Evolutionary conservation across 192 early-diverging fungal species (phyloP), one percentile per base, ranked within the genome.

Genomic region (Chytriomyces sp.): DNA sequence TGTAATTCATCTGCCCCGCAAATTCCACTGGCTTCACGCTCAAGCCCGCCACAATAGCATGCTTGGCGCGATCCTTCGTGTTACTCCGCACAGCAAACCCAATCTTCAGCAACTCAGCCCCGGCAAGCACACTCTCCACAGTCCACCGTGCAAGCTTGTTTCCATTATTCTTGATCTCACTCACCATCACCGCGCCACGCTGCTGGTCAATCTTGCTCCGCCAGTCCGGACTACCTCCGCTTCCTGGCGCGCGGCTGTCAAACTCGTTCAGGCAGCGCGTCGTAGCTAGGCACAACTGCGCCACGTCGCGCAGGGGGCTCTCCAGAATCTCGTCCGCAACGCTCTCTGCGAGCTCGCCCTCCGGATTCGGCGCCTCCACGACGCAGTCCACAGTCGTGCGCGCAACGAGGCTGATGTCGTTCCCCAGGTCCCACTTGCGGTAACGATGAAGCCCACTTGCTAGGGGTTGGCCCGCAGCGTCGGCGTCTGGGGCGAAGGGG

Each of bases 151-250:
- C 90, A 33, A 99, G 85, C 77, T 97, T 96, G 82, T 91, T 90
- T 66, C 89, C 87, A 87, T 99, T 98, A 84, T 98, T 99, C 84
- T 93, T 96, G 87, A 96, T 94, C 76, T 98, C 97, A 32, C 93
- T 94, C 0, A 95, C 95, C 64, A 98, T 93, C 31, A 98, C 93
- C 52, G 96, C 96, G 70, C 94, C 97, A 66, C 96, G 90, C 79
- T 96, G 93, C 32, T 92, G 82, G 81, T 99, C 96, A 33, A 99
- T 85, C 77, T 92, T 95, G 78, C 92, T 81, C 72, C 93, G 87
- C 97, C 97, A 99, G 80, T 96, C 92, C 31, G 96, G 89, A 7
- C 93, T 92, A 55, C 91, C 91, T 39, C 93, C 94, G 54, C 89
- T 84, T 40, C 94, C 94, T 61, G 89, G 82, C 31, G 94, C 94